Base-by-base conservation (phyloP, 164 flowering plant genomes). In the Macadamia integrifolia region DNA sequence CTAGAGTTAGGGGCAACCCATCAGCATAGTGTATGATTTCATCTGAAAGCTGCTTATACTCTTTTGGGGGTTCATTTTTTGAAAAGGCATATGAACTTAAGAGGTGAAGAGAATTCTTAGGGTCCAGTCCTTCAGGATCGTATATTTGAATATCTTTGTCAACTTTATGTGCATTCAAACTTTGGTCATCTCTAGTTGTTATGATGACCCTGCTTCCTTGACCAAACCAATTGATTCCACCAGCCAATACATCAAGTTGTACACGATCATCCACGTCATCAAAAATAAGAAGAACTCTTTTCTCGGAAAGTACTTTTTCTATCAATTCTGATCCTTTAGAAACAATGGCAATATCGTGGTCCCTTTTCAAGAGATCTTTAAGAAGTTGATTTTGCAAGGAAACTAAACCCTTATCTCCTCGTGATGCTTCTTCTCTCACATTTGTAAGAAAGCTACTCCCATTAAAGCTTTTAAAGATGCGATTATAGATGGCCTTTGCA, bases 221-320 rank as follows among this genome's bases (percentile, higher is more conserved):
- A 43, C 30, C 35, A 65, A 68, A 71, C 75, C 78, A 76, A 23
- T 68, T 57, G 71, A 52, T 44, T 0, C 50, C 17, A 14, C 53
- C 68, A 57, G 62, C 75, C 42, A 76, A 35, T 43, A 29, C 68
- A 17, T 65, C 42, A 8, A 76, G 72, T 46, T 68, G 23, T 23
- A 23, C 23, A 23, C 23, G 23, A 23, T 23, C 23, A 23, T 23
- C 23, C 23, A 23, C 23, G 23, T 23, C 23, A 23, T 23, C 23
- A 23, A 23, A 23, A 23, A 23, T 23, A 23, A 23, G 23, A 23
- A 23, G 23, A 23, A 23, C 23, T 23, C 23, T 23, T 23, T 23
- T 23, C 23, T 23, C 0, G 23, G 23, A 23, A 23, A 23, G 23
- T 23, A 23, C 23, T 23, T 23, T 23, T 23, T 23, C 23, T 23